Evolutionary conservation across 2,329 filamentous ascomycete genomes (phyloP), one percentile per base, ranked within the genome.

Genomic region (Fusarium sp.): DNA sequence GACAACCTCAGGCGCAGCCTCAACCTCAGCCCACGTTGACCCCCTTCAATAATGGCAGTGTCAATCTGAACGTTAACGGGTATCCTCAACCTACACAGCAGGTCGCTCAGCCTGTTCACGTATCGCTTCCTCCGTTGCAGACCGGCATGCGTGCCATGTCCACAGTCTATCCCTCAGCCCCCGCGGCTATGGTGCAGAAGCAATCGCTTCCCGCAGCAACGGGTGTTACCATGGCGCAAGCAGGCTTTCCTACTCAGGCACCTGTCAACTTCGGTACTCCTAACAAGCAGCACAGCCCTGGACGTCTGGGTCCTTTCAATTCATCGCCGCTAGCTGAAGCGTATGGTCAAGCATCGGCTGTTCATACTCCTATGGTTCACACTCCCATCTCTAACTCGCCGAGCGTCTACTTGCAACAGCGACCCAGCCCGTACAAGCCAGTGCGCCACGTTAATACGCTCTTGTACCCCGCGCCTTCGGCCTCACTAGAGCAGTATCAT

Each of bases 381-480:
- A 88, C 89, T 11, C 90, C 91, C 8, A 88, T 89, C 43, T 91
- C 92, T 31, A 87, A 96, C 68, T 98, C 96, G 31, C 95, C 95
- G 2, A 94, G 92, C 13, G 89, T 93, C 75, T 97, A 97, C 80
- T 84, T 98, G 37, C 92, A 93, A 75, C 93, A 97, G 77, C 89
- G 96, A 58, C 91, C 92, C 68, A 98, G 95, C 57, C 96, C 96
- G 5, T 98, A 98, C 80, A 92, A 93, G 68, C 95, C 95, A 2
- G 91, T 98, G 38, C 92, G 94, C 54, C 88, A 93, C 64, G 93
- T 98, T 62, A 94, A 96, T 72, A 97, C 93, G 1, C 87, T 98
- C n/a, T 85, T 98, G 29, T 93, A 96, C 61, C 94, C 94, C 31
- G 93, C 94, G 9, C 92, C 94, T 1, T 92, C 93, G 24, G 86